Conservation (phyloP, 768 basidiomycete genomes). For the Lyophyllum atratum region DNA sequence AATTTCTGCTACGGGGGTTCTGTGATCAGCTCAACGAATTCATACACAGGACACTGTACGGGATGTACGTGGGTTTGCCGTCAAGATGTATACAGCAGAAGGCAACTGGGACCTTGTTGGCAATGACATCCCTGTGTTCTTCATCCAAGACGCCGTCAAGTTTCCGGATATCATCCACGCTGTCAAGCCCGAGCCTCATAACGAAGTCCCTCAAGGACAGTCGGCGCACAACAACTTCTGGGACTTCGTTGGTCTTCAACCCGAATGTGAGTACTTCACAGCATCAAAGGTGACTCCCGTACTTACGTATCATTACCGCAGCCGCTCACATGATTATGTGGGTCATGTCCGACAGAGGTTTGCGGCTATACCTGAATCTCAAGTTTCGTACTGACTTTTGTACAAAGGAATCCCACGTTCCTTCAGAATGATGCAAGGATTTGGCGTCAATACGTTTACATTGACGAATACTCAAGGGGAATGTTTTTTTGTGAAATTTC, state of each 20-base stretch:
- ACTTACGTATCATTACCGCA: constrained; percentile 16
- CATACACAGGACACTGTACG: constrained; percentile 65
- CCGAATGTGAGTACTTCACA: constrained; percentile 49
- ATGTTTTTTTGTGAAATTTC: constrained; percentile 86
- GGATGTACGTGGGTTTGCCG: constrained; percentile 87
- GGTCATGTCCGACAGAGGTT: constrained; percentile 79
- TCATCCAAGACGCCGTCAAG: constrained; percentile 80
- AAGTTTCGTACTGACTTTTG: neutral
- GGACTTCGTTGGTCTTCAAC: constrained; percentile 77
- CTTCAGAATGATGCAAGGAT: constrained; percentile 87
- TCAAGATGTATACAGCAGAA: constrained; percentile 39
- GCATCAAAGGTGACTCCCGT: neutral
- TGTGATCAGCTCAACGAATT: neutral
- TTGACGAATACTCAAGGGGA: constrained; percentile 68
- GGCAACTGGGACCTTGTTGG: constrained; percentile 83
- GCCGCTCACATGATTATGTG: constrained; percentile 81
- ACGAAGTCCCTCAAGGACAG: constrained; percentile 74
- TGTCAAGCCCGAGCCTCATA: constrained; percentile 83
- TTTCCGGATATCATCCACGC: constrained; percentile 88
- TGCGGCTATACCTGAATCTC: neutral
- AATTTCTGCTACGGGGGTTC: neutral
- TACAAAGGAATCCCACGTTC: constrained; percentile 72
- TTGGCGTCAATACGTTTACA: constrained; percentile 85
- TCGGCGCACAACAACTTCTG: constrained; percentile 84
- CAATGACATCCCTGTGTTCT: constrained; percentile 84